Base-by-base conservation (phyloP, 2,329 filamentous ascomycete genomes). In the Dactylellina sp. region DNA sequence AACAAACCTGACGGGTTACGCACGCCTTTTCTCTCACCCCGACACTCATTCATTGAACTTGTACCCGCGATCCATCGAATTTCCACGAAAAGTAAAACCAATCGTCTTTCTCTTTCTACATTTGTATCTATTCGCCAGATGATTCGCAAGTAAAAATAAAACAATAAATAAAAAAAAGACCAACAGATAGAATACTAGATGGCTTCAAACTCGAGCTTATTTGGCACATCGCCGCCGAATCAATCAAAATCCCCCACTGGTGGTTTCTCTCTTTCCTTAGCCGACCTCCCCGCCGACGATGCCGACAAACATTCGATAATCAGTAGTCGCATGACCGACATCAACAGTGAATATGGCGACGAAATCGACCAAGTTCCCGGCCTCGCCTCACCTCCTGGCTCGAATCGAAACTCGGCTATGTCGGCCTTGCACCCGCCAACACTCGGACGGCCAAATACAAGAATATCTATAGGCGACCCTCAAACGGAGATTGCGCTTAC, bases 311-410 rank as follows among this genome's bases (percentile, higher is more conserved):
- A 87, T 50, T 90, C 89, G 76, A 85, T 90, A 68, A 89, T 91
- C 60, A 91, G 89, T 25, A 91, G 89, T 68, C 87, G 88, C 74
- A 89, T 91, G 85, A 91, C 89, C n/a, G 85, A 87, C 77, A 82
- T 85, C 76, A 81, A 81, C 52, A 85, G 85, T 39, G 84, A 86
- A 76, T 84, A 86, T 82, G 84, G 82, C 52, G 82, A 85, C 61
- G 81, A 82, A 39, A 80, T 81, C 46, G 77, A 75, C 32, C 87
- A 89, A 74, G 86, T 88, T 76, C 86, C 85, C 18, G 83, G 82
- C 46, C 82, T 84, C 14, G 78, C 79, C 40, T 82, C 82, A 35
- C 77, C 79, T 37, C 80, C 81, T 28, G 76, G 79, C 55, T 79
- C 77, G 42, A 75, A 77, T 59, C 75, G 76, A 64, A 74, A 71